Conservation (phyloP, 208 protist genomes). For the Trypanosoma lewisi region DNA sequence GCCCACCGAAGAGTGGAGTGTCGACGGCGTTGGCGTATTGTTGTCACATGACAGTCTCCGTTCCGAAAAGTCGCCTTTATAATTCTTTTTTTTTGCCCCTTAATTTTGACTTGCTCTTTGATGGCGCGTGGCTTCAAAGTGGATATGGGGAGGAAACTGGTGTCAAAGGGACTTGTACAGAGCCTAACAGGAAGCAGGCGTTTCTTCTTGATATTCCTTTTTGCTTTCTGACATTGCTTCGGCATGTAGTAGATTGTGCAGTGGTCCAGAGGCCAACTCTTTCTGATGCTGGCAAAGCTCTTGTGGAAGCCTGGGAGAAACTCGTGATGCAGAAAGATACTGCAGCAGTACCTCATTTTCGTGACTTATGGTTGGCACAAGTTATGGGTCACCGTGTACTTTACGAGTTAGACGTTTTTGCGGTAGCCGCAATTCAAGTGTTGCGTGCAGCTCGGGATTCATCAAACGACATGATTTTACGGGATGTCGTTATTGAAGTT, state of each 20-base stretch:
- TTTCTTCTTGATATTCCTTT: slow-evolving; percentile 35
- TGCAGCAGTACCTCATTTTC: slow-evolving; percentile 32
- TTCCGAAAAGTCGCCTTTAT: slow-evolving; percentile 15
- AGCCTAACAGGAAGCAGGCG: not conserved
- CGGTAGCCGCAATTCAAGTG: slow-evolving; percentile 31
- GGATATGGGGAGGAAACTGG: not conserved
- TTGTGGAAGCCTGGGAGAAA: slow-evolving; percentile 66
- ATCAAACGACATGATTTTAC: slow-evolving; percentile 29
- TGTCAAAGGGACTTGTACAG: not conserved
- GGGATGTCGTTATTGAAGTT: slow-evolving; percentile 48
- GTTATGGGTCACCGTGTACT: slow-evolving; percentile 43
- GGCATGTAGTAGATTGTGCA: slow-evolving; percentile 51
- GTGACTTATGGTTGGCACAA: slow-evolving; percentile 29
- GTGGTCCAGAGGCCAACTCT: slow-evolving; percentile 57
- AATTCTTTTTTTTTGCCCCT: slow-evolving; percentile 50
- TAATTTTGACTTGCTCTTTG: slow-evolving; percentile 55
- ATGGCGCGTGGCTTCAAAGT: not conserved
- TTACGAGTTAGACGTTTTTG: slow-evolving; percentile 47
- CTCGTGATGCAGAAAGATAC: slow-evolving; percentile 19
- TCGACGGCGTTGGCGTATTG: slow-evolving; percentile 49
- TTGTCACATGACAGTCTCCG: slow-evolving; percentile 24
- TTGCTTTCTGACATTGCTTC: slow-evolving; percentile 53
- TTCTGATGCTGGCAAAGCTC: slow-evolving; percentile 28
- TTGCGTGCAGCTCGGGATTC: slow-evolving; percentile 36
- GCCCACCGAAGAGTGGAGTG: slow-evolving; percentile 65